Conservation (phyloP, 2,329 filamentous ascomycete species). For the Cordyceps sp. region DNA sequence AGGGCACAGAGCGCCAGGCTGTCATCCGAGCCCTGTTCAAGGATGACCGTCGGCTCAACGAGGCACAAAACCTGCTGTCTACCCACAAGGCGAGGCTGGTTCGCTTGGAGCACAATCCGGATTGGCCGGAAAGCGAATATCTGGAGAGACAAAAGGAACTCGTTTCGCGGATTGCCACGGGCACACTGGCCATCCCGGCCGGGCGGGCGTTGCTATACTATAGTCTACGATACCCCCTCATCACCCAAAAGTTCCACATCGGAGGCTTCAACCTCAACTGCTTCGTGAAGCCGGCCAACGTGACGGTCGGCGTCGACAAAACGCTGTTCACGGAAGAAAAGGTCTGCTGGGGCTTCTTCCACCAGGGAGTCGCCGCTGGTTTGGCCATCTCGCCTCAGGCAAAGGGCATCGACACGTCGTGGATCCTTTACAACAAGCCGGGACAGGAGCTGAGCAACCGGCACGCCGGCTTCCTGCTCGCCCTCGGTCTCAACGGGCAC, state of each 20-base stretch:
- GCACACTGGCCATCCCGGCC: constrained; percentile 76
- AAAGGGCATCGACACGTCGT: constrained; percentile 91
- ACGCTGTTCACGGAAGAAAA: constrained; percentile 83
- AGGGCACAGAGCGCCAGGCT: constrained; percentile 67
- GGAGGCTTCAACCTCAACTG: constrained; percentile 85
- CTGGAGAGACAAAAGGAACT: constrained; percentile 86
- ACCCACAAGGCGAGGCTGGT: constrained; percentile 66
- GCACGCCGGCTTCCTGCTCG: constrained; percentile 88
- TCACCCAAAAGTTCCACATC: constrained; percentile 84
- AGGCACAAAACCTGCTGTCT: constrained; percentile 73
- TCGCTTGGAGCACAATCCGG: constrained; percentile 57
- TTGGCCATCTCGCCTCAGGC: constrained; percentile 79
- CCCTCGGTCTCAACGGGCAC: constrained; percentile 84
- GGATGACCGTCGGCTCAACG: constrained; percentile 76
- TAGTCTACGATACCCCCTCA: constrained; percentile 67
- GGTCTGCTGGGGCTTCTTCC: constrained; percentile 96
- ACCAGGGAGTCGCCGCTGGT: constrained; percentile 86
- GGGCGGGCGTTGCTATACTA: constrained; percentile 82
- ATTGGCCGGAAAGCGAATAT: constrained; percentile 73
- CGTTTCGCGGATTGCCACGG: constrained; percentile 69
- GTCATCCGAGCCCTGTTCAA: constrained; percentile 79
- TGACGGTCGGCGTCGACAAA: constrained; percentile 86
- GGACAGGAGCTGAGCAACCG: constrained; percentile 73
- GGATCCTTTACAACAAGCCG: constrained; percentile 97
- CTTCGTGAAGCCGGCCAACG: constrained; percentile 79